Evolutionary conservation across 2,329 filamentous ascomycete species (phyloP).

Genomic region (Cryphonectria japonica): DNA sequence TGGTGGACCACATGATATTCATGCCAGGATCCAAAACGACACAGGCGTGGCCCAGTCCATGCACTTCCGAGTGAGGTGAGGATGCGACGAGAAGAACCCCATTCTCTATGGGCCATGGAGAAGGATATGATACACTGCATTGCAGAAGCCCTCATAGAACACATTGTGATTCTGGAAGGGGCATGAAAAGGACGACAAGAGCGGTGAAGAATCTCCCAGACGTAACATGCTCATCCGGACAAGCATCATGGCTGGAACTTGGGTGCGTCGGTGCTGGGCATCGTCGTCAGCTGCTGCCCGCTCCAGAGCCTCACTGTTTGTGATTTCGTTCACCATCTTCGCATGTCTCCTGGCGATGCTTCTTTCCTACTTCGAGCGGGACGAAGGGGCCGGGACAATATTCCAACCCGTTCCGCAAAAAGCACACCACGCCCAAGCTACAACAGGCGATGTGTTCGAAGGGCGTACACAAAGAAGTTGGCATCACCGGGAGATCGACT

Average conservation of each 20-base stretch:
- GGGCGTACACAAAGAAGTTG: conserved; percentile 5
- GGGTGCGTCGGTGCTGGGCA: neutral
- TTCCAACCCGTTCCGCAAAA: neutral
- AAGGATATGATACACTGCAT: neutral
- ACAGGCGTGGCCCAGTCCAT: neutral
- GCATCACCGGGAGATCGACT: conserved; percentile 19
- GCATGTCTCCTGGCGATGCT: neutral
- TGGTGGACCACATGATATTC: neutral
- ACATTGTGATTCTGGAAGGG: neutral
- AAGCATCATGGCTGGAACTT: neutral
- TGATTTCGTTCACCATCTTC: neutral
- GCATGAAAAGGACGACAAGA: neutral
- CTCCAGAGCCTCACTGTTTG: neutral
- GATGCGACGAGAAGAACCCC: neutral
- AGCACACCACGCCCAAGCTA: neutral
- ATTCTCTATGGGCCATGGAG: neutral
- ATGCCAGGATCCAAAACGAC: neutral
- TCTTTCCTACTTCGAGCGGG: neutral
- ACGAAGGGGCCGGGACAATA: neutral
- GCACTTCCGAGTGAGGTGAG: neutral
- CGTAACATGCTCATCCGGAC: neutral
- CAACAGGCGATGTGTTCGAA: neutral
- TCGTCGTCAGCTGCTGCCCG: neutral
- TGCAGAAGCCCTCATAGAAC: neutral
- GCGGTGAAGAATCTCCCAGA: neutral